Conservation (phyloP, 768 basidiomycete genomes). For the Leccinum imitatum region DNA sequence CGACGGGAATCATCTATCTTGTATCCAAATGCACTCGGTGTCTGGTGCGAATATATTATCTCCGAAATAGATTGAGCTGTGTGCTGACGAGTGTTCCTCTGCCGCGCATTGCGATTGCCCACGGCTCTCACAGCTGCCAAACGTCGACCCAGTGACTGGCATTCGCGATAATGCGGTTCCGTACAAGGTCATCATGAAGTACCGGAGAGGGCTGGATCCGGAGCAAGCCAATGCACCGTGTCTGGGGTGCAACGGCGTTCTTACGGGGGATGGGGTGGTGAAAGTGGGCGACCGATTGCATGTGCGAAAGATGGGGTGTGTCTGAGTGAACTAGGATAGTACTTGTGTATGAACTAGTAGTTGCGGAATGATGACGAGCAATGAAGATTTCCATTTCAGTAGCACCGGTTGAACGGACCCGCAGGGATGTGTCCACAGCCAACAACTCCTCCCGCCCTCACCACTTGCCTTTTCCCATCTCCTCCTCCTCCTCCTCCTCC, state of each 20-base stretch:
- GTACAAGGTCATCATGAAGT: conserved; percentile 73
- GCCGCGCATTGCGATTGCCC: background rate
- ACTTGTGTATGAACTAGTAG: too few relatives aligned
- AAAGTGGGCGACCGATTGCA: conserved; percentile 61
- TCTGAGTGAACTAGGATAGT: conserved; percentile 11
- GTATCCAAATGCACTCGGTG: conserved; percentile 74
- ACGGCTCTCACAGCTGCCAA: conserved; percentile 57
- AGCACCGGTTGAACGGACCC: conserved; percentile 14
- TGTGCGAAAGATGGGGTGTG: conserved; percentile 43
- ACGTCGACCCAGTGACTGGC: conserved; percentile 65
- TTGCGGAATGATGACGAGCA: background rate
- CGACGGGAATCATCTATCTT: conserved; percentile 42
- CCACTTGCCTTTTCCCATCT: background rate
- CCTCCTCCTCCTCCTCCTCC: background rate
- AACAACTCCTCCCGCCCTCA: background rate
- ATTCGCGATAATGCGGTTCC: conserved; percentile 70
- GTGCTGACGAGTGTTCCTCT: conserved; percentile 3
- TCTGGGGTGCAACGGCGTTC: conserved; percentile 65
- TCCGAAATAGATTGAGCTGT: conserved; percentile 5
- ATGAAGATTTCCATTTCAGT: conserved; percentile 14
- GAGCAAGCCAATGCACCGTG: conserved; percentile 51
- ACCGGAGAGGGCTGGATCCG: conserved; percentile 60
- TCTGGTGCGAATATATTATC: conserved; percentile 48
- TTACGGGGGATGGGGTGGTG: conserved; percentile 49
- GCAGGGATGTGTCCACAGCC: conserved; percentile 4